These are phyloP conservation scores for Xylaria sp. DNA, from an alignment of 2,329 filamentous ascomycete species.

Conservation along the genomic window DNA sequence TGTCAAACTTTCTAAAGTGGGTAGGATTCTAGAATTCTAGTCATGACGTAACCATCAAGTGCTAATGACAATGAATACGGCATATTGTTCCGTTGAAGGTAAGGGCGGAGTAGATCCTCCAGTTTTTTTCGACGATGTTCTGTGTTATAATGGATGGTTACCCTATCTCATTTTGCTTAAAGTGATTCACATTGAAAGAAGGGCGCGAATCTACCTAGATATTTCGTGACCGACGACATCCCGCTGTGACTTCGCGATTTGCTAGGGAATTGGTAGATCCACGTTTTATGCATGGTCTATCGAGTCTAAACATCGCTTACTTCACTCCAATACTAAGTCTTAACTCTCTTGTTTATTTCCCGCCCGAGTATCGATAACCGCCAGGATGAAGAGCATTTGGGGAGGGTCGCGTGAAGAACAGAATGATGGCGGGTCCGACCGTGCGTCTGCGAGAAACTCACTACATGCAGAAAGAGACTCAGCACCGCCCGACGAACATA, in stretches of 20 bases:
- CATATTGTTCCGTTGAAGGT: background rate
- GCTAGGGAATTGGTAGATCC: slow-evolving; percentile 7
- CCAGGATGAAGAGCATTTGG: slow-evolving; percentile 49
- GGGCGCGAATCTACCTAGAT: background rate
- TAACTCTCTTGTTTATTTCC: background rate
- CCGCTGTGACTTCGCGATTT: slow-evolving; percentile 15
- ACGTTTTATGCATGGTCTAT: slow-evolving; percentile 11
- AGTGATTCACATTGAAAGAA: background rate
- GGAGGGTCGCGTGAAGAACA: slow-evolving; percentile 42
- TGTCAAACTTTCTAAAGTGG: slow-evolving; percentile 31
- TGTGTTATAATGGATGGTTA: background rate
- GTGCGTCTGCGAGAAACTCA: slow-evolving; percentile 38
- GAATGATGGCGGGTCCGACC: slow-evolving; percentile 32
- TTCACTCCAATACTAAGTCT: background rate
- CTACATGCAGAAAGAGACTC: slow-evolving; percentile 42
- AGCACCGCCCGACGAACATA: slow-evolving; percentile 61
- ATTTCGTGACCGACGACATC: slow-evolving; percentile 11
- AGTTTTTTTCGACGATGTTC: background rate
- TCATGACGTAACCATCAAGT: slow-evolving; percentile 36
- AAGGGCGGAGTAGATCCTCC: slow-evolving; percentile 31
- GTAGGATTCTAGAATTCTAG: slow-evolving; percentile 11
- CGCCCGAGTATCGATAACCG: slow-evolving; percentile 12
- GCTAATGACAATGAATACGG: slow-evolving; percentile 10
- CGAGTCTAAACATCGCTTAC: background rate
- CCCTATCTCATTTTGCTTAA: background rate